These are phyloP conservation scores for Trichosporon sp. DNA, from an alignment of 1,284 basidiomycete species.

Conservation along the genomic window DNA sequence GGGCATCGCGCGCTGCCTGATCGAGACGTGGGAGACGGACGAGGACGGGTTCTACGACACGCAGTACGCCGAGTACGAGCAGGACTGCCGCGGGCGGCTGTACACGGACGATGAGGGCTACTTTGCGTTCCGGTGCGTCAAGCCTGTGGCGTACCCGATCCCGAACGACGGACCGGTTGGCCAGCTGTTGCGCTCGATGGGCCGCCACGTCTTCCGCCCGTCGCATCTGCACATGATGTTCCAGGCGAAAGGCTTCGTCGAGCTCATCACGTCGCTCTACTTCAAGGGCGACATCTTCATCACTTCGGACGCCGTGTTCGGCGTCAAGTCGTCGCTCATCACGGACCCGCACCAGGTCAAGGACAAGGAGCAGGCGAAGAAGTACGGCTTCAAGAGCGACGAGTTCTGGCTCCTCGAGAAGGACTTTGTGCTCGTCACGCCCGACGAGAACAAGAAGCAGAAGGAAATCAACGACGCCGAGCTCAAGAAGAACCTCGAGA, in stretches of 20 bases:
- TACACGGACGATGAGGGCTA: conserved; percentile 61
- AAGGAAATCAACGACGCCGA: conserved; percentile 13
- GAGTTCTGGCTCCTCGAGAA: conserved; percentile 15
- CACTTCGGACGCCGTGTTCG: conserved; percentile 25
- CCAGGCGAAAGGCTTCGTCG: conserved; percentile 62
- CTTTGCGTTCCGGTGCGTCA: conserved; percentile 69
- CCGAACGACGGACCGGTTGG: conserved; percentile 76
- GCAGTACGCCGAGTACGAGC: conserved; percentile 58
- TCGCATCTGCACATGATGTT: conserved; percentile 73
- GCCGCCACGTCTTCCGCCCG: conserved; percentile 71
- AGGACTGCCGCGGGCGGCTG: conserved; percentile 74
- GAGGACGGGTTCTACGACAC: conserved; percentile 59
- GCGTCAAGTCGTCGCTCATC: conserved; percentile 23
- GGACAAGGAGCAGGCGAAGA: conserved; percentile 19
- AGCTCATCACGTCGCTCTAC: conserved; percentile 69
- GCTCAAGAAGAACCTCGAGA: conserved; percentile 16
- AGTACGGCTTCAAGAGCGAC: conserved; percentile 21
- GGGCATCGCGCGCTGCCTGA: conserved; percentile 62
- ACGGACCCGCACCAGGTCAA: conserved; percentile 16
- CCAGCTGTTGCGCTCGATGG: conserved; percentile 57
- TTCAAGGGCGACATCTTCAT: conserved; percentile 59
- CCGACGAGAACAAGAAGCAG: conserved; percentile 15
- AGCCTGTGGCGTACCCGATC: conserved; percentile 74
- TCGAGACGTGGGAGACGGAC: conserved; percentile 85
- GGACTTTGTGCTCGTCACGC: conserved; percentile 26